phyloP scores from a whole-genome alignment of 192 early-diverging fungal species.

The Rhizoclosmatium globosum region DNA sequence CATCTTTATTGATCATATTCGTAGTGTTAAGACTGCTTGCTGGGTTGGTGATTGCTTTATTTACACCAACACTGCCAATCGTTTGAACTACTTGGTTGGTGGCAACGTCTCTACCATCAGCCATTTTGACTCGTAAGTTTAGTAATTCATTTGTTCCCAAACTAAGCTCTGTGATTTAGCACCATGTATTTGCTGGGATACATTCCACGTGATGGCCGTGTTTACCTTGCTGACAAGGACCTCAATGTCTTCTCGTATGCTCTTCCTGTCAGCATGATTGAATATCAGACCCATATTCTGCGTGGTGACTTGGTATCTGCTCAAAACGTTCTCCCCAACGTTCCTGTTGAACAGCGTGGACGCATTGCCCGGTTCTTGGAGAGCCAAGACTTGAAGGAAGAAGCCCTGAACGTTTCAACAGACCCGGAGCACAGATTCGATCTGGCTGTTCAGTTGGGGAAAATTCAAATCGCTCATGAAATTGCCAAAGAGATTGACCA shows the following conservation, averaged over 20 bases:
- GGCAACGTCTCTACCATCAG: constrained; percentile 92
- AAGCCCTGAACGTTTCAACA: constrained; percentile 93
- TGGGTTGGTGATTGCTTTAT: constrained; percentile 99
- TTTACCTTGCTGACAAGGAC: constrained; percentile 95
- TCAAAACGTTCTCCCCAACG: constrained; percentile 78
- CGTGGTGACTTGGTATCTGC: constrained; percentile 92
- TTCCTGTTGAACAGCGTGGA: constrained; percentile 88
- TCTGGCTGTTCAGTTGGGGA: constrained; percentile 85
- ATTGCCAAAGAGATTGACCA: constrained; percentile 87
- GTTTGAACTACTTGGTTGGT: constrained; percentile 96
- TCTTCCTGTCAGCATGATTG: constrained; percentile 92
- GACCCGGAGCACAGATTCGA: constrained; percentile 98
- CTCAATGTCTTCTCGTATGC: constrained; percentile 88
- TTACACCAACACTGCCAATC: constrained; percentile 89
- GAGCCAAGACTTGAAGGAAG: constrained; percentile 88
- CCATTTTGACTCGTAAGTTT: constrained; percentile 89
- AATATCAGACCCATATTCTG: constrained; percentile 98
- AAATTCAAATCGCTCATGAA: constrained; percentile 81
- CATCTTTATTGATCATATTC: constrained; percentile 6
- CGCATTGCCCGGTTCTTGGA: constrained; percentile 96
- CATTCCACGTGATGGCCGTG: constrained; percentile 90
- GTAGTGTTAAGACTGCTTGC: constrained; percentile 87
- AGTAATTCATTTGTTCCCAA: background rate
- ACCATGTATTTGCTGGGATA: constrained; percentile 95
- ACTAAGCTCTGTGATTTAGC: constrained; percentile 41